Evolutionary conservation across 768 basidiomycete species (phyloP).

Genomic region (Collybia nuda): DNA sequence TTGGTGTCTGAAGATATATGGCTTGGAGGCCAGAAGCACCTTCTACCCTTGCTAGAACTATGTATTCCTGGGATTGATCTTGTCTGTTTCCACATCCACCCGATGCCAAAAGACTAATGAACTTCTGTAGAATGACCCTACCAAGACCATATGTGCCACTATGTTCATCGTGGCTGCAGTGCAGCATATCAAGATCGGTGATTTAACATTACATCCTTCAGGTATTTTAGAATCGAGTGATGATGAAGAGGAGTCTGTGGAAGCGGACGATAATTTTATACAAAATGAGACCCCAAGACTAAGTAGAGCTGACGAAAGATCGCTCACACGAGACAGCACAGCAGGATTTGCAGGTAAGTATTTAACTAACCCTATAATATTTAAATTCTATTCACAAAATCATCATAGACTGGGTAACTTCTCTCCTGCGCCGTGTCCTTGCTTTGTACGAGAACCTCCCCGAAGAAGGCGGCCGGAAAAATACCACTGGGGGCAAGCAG

Average conservation of each 20-base stretch:
- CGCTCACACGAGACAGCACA: constrained; percentile 75
- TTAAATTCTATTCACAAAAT: background rate
- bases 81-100: constrained; percentile 38
- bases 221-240: constrained; percentile 56
- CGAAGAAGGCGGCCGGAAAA: constrained; percentile 89
- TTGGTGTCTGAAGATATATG: constrained; percentile 77
- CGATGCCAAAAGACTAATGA: background rate
- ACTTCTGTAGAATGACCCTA: constrained; percentile 65
- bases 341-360: constrained; percentile 70
- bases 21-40: constrained; percentile 85
- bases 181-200: constrained; percentile 77
- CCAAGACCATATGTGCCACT: constrained; percentile 77
- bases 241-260: constrained; percentile 54
- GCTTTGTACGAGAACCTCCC: constrained; percentile 90
- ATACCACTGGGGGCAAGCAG: constrained; percentile 82
- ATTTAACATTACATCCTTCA: constrained; percentile 63
- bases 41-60: constrained; percentile 84
- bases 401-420: constrained; percentile 71
- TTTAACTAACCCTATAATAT: background rate
- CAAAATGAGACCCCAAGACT: constrained; percentile 43
- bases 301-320: constrained; percentile 66
- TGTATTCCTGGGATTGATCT: constrained; percentile 92
- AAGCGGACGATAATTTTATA: constrained; percentile 45
- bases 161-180: constrained; percentile 75
- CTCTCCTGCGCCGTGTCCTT: constrained; percentile 75